Conservation (phyloP, 192 early-diverging fungal genomes). For the Entomortierella lignicola region DNA sequence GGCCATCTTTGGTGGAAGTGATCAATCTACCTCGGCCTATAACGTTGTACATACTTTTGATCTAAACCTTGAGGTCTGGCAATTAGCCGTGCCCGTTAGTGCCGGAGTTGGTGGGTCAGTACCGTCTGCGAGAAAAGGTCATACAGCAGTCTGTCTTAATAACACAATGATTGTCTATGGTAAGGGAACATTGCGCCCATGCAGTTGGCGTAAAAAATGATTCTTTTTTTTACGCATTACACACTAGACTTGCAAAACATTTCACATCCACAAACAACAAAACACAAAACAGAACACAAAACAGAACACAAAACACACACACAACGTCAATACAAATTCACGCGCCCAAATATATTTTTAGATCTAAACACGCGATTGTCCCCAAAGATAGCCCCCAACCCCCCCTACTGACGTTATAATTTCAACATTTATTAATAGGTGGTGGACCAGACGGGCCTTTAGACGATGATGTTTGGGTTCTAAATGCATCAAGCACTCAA, state of each 20-base stretch:
- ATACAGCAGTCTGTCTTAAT: slow-evolving; percentile 73
- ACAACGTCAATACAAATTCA: too few relatives aligned
- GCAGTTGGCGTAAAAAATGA: too few relatives aligned
- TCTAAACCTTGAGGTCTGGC: slow-evolving; percentile 63
- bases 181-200: neutral
- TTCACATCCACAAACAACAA: neutral
- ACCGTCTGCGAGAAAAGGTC: slow-evolving; percentile 68
- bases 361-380: neutral
- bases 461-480: slow-evolving; percentile 61
- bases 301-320: neutral
- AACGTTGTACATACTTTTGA: slow-evolving; percentile 65
- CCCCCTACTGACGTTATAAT: too few relatives aligned
- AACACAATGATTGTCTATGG: slow-evolving; percentile 81
- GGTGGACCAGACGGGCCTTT: slow-evolving; percentile 53
- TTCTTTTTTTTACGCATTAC: too few relatives aligned
- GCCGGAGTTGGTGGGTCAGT: slow-evolving; percentile 48
- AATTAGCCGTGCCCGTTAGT: slow-evolving; percentile 53
- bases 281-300: neutral
- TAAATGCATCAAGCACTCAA: slow-evolving; percentile 52
- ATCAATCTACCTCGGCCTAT: slow-evolving; percentile 60
- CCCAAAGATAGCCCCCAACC: too few relatives aligned
- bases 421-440: slow-evolving; percentile 20
- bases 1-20: slow-evolving; percentile 73
- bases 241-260: too few relatives aligned
- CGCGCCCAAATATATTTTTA: neutral